phyloP scores from a whole-genome alignment of 176 grass and related monocot species.

The Cymbopogon citratus region DNA sequence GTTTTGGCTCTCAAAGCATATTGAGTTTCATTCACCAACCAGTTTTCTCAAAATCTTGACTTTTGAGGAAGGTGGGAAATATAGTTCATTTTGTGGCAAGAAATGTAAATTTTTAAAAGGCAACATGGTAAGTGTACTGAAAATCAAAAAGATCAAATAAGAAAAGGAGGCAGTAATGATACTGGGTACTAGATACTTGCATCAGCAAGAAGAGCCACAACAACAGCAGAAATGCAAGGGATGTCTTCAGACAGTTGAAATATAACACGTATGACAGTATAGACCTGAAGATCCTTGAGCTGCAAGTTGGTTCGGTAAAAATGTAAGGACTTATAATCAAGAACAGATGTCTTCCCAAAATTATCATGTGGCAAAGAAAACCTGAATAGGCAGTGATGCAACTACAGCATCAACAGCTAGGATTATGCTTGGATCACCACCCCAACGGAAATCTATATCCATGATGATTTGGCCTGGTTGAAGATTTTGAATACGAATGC shows the following conservation, averaged over 20 bases:
- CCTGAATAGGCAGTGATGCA: constrained; percentile 96
- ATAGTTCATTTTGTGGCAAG: background rate
- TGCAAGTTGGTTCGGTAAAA: constrained; percentile 36
- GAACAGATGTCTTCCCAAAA: background rate
- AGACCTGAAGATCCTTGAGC: constrained; percentile 96
- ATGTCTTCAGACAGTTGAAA: constrained; percentile 97
- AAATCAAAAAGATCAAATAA: background rate
- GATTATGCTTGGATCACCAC: constrained; percentile 95
- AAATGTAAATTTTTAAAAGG: background rate
- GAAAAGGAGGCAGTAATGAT: background rate
- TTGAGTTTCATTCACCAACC: background rate
- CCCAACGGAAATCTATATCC: constrained; percentile 99
- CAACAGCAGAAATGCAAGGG: constrained; percentile 94
- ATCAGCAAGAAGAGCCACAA: constrained; percentile 90
- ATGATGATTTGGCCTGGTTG: constrained; percentile 91
- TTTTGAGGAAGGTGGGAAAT: background rate
- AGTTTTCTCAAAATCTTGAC: background rate
- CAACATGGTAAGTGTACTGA: background rate
- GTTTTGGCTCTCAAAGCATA: background rate
- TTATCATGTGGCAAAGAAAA: constrained; percentile 21
- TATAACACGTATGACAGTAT: constrained; percentile 84
- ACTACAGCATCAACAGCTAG: constrained; percentile 91
- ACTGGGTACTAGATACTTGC: constrained; percentile 38
- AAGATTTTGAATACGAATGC: constrained; percentile 86
- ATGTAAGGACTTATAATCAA: background rate